phyloP scores from a whole-genome alignment of 2,329 filamentous ascomycete genomes.

The Blastomyces parvus region DNA sequence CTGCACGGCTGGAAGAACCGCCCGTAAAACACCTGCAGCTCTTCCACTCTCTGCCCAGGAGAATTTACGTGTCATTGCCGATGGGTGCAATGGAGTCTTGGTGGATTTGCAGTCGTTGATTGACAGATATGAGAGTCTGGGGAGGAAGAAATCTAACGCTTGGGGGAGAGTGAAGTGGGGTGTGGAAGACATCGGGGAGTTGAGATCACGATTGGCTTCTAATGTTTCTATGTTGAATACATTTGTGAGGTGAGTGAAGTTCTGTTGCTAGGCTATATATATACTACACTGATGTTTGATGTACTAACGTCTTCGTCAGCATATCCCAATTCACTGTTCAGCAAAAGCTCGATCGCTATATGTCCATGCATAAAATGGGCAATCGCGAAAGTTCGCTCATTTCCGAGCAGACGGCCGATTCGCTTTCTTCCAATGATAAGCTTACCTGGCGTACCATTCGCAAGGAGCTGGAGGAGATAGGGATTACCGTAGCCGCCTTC shows the following conservation, averaged over 20 bases:
- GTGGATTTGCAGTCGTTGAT: background rate
- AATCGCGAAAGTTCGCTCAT: background rate
- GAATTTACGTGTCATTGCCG: background rate
- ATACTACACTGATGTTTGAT: background rate
- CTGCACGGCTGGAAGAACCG: background rate
- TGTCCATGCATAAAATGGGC: background rate
- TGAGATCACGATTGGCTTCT: background rate
- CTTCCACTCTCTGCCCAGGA: background rate
- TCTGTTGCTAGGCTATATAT: background rate
- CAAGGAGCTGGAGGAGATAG: background rate
- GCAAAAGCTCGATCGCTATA: conserved; percentile 1
- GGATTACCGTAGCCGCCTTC: conserved; percentile 2
- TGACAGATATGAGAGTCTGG: conserved; percentile 4
- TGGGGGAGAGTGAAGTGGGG: conserved; percentile 4
- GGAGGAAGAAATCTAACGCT: background rate
- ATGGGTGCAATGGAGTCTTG: conserved; percentile 1
- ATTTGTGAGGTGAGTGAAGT: background rate
- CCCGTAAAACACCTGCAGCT: background rate
- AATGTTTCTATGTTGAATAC: conserved; percentile 2
- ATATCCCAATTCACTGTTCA: conserved; percentile 3
- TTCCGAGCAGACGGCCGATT: background rate
- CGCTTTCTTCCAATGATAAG: background rate
- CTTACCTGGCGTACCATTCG: background rate
- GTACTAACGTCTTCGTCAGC: background rate
- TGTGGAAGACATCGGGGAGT: background rate